Evolutionary conservation across 352 stramenopile species (phyloP).

Genomic region (Globisporangium alternatum): DNA sequence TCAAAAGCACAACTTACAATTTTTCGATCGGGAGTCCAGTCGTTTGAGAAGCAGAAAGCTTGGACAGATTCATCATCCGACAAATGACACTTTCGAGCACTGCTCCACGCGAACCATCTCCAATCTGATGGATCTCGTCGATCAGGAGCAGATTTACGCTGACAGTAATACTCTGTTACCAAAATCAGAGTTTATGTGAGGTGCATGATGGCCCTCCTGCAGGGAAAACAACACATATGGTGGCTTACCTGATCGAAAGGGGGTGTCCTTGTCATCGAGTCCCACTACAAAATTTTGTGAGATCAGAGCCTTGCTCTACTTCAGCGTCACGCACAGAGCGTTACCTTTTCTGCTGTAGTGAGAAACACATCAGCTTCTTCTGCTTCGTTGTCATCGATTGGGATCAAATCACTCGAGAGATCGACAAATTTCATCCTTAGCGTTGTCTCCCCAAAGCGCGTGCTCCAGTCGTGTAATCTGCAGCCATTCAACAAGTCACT

Average conservation of each 20-base stretch:
- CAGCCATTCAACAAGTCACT: not conserved
- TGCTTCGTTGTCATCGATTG: constrained; percentile 16
- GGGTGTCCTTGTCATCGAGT: constrained; percentile 26
- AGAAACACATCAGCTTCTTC: constrained; percentile 30
- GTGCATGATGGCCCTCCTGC: too few species aligned
- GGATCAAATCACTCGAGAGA: constrained; percentile 21
- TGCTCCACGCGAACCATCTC: constrained; percentile 24
- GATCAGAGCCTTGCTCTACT: not conserved
- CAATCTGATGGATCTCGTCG: constrained; percentile 49
- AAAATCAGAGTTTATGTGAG: not conserved
- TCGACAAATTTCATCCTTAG: constrained; percentile 38
- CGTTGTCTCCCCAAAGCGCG: constrained; percentile 30
- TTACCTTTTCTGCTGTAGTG: constrained; percentile 44
- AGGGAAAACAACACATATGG: too few species aligned
- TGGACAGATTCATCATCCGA: constrained; percentile 36
- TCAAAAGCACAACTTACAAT: constrained; percentile 19
- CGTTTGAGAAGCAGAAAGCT: constrained; percentile 9
- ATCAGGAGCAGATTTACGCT: constrained; percentile 26
- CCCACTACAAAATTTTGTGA: constrained; percentile 29
- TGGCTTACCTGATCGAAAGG: constrained; percentile 14
- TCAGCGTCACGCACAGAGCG: not conserved
- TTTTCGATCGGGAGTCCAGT: constrained; percentile 18
- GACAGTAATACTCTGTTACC: constrained; percentile 3
- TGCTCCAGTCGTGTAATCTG: constrained; percentile 35
- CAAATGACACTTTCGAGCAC: constrained; percentile 33